phyloP scores from a whole-genome alignment of 208 protist species.

The Naegleria lovaniensis region DNA sequence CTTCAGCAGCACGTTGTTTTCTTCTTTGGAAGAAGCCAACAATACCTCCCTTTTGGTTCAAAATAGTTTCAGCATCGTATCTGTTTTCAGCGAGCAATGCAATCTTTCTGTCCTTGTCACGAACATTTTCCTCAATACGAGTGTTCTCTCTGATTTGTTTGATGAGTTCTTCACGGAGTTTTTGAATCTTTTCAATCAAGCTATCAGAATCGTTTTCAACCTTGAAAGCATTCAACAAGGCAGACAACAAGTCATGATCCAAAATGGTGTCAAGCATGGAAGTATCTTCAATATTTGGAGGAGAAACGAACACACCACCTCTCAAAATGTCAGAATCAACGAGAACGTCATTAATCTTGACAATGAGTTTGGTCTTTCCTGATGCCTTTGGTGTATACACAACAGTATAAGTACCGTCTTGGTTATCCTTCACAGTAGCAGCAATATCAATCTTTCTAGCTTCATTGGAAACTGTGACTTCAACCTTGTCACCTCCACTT shows the following conservation, averaged over 20 bases:
- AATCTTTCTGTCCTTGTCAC: constrained; percentile 57
- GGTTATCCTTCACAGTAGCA: background rate
- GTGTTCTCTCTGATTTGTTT: constrained; percentile 52
- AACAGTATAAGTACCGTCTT: constrained; percentile 22
- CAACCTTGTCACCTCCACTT: constrained; percentile 17
- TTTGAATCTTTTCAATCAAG: constrained; percentile 42
- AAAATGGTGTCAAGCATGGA: background rate
- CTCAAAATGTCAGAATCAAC: background rate
- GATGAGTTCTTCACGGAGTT: constrained; percentile 52
- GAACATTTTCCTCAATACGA: constrained; percentile 50
- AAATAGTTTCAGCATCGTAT: constrained; percentile 46
- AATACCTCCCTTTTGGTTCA: constrained; percentile 42
- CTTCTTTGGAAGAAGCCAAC: constrained; percentile 7
- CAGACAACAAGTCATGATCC: constrained; percentile 17
- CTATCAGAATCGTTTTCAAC: background rate
- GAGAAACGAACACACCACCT: background rate
- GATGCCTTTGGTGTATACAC: background rate
- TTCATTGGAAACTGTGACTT: background rate
- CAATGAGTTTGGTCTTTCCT: background rate
- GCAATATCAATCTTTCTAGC: background rate
- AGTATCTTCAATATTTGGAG: background rate
- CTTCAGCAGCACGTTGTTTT: background rate
- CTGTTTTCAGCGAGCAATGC: constrained; percentile 57
- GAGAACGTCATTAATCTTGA: constrained; percentile 1
- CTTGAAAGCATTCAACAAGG: background rate